These are phyloP conservation scores for Metarhizium rileyi DNA, from an alignment of 2,329 filamentous ascomycete species.

Conservation along the genomic window DNA sequence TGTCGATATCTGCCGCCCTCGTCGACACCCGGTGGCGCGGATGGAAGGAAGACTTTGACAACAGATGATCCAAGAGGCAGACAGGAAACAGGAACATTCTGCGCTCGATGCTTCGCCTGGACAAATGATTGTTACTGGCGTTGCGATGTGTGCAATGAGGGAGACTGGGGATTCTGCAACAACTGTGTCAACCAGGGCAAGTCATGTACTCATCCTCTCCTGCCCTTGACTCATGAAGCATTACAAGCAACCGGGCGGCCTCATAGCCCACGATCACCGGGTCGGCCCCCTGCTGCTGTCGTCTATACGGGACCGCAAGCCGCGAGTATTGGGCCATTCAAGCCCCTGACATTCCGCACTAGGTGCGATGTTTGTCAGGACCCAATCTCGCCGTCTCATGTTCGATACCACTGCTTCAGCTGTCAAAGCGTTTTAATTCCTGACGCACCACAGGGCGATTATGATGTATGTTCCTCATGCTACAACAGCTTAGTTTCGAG, in stretches of 20 bases:
- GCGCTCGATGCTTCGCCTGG: constrained; percentile 61
- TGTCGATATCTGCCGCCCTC: constrained; percentile 46
- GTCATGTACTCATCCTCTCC: constrained; percentile 71
- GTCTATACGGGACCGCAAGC: constrained; percentile 38
- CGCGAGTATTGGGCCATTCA: constrained; percentile 44
- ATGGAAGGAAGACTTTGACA: constrained; percentile 48
- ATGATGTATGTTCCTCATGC: constrained; percentile 74
- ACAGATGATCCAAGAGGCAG: constrained; percentile 57
- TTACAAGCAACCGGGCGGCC: constrained; percentile 25
- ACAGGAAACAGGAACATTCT: constrained; percentile 75
- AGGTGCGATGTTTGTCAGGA: constrained; percentile 71
- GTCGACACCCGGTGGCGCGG: constrained; percentile 38
- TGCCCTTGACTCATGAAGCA: constrained; percentile 60
- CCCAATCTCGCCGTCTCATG: constrained; percentile 58
- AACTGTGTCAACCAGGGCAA: constrained; percentile 73
- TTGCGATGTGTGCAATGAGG: constrained; percentile 78
- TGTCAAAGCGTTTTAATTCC: constrained; percentile 48
- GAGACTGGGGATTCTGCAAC: constrained; percentile 92
- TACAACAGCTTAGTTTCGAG: constrained; percentile 58
- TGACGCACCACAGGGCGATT: constrained; percentile 56
- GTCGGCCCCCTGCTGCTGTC: constrained; percentile 36
- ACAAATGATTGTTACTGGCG: constrained; percentile 85
- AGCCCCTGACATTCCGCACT: constrained; percentile 61
- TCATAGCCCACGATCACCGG: constrained; percentile 31
- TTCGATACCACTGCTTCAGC: constrained; percentile 69